These are phyloP conservation scores for Suhomyces maxii DNA, from an alignment of 1,139 yeast genomes.

Conservation along the genomic window DNA sequence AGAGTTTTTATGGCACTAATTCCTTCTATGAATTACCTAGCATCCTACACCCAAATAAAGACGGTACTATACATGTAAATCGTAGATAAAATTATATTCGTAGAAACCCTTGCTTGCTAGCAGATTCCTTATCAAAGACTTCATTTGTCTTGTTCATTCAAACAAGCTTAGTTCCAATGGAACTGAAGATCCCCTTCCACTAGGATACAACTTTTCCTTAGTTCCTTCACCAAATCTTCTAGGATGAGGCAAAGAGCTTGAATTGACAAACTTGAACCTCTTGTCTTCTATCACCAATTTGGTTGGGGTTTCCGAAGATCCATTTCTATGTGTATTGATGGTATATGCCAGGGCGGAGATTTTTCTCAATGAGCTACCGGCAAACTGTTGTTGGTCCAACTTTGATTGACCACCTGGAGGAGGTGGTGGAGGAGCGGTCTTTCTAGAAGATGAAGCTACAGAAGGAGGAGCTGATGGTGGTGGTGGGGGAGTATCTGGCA, in stretches of 20 bases:
- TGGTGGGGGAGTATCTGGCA: slow-evolving; percentile 13
- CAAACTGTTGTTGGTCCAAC: slow-evolving; percentile 46
- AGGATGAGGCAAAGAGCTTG: slow-evolving; percentile 77
- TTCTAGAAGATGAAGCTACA: slow-evolving; percentile 11
- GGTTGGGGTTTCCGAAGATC: slow-evolving; percentile 11
- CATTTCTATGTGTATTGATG: slow-evolving; percentile 31
- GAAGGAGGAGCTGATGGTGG: slow-evolving; percentile 10
- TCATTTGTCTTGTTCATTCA: background rate
- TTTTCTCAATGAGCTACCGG: slow-evolving; percentile 52
- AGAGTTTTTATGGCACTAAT: too few species aligned
- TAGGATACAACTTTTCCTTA: slow-evolving; percentile 77
- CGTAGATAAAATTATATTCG: background rate
- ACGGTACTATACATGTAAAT: background rate
- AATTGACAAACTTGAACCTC: slow-evolving; percentile 70
- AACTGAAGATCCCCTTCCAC: slow-evolving; percentile 94
- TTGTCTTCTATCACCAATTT: slow-evolving; percentile 65
- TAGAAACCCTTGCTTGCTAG: too few species aligned
- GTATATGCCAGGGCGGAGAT: slow-evolving; percentile 62
- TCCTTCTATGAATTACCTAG: too few species aligned
- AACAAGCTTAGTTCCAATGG: slow-evolving; percentile 61
- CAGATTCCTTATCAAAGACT: too few species aligned
- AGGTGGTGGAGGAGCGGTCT: slow-evolving; percentile 24
- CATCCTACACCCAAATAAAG: background rate
- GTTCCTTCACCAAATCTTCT: slow-evolving; percentile 62
- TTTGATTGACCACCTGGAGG: slow-evolving; percentile 36